Conservation (phyloP, 352 stramenopile genomes). For the Phytophthora kernoviae region DNA sequence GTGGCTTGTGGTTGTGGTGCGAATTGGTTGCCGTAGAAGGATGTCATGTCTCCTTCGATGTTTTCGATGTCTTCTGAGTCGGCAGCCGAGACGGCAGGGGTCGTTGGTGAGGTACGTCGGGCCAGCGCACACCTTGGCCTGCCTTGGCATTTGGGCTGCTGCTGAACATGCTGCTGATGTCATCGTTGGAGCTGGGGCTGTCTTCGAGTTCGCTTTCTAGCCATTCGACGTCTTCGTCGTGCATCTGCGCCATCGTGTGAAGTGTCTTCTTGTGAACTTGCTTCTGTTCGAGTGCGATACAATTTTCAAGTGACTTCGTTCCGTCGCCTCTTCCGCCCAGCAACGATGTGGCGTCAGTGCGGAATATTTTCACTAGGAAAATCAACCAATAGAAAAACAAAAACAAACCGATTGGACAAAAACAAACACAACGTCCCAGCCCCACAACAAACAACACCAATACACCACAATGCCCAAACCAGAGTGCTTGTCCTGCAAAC, state of each 20-base stretch:
- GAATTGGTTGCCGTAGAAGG: conserved; percentile 43
- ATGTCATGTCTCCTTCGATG: conserved; percentile 42
- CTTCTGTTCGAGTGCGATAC: conserved; percentile 12
- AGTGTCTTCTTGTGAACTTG: conserved; percentile 4
- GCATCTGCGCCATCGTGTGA: conserved; percentile 24
- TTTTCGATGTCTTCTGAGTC: conserved; percentile 46
- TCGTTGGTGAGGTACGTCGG: conserved; percentile 28
- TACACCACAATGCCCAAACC: conserved; percentile 52
- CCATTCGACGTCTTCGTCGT: conserved; percentile 52
- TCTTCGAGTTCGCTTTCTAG: conserved; percentile 81
- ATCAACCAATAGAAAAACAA: not conserved
- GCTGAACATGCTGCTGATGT: conserved; percentile 79
- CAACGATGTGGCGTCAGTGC: conserved; percentile 12
- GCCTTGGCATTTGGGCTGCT: conserved; percentile 64
- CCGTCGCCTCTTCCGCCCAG: conserved; percentile 24
- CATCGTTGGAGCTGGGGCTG: conserved; percentile 60
- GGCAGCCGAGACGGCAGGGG: conserved; percentile 43
- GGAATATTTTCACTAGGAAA: not conserved
- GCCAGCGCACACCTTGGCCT: conserved; percentile 15
- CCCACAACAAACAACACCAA: conserved; percentile 1
- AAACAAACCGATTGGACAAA: conserved; percentile 27
- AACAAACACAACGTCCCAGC: conserved; percentile 10
- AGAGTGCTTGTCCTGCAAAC: conserved; percentile 78
- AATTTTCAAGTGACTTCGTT: conserved; percentile 15
- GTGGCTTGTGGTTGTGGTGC: conserved; percentile 23